Evolutionary conservation across 176 grass and related monocot genomes (phyloP).

Genomic region (Carex cristatella): DNA sequence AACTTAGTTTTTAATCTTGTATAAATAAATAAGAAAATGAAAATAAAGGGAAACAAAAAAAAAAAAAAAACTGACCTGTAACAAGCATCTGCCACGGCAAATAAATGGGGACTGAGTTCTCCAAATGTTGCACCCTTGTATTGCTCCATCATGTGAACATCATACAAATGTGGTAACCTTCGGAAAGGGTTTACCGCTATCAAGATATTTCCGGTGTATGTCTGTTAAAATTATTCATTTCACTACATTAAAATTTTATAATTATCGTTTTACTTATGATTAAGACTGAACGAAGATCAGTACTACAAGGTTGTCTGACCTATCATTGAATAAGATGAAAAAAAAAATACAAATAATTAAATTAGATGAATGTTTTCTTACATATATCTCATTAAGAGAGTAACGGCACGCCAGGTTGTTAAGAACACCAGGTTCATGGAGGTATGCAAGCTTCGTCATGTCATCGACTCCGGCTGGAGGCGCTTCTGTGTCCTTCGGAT

Average conservation of each 20-base stretch:
- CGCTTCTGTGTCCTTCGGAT: conserved; percentile 88
- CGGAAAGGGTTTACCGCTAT: conserved; percentile 92
- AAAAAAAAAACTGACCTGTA: conserved; percentile 47
- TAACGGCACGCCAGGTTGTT: conserved; percentile 65
- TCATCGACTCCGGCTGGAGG: conserved; percentile 82
- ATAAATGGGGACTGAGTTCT: conserved; percentile 86
- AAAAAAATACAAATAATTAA: not conserved
- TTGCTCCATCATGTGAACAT: conserved; percentile 92
- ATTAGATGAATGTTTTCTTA: conserved; percentile 29
- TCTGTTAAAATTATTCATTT: conserved; percentile 31
- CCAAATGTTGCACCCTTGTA: conserved; percentile 85
- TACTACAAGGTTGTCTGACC: not conserved
- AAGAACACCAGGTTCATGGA: conserved; percentile 84
- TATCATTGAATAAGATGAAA: not conserved
- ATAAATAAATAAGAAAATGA: not conserved
- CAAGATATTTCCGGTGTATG: conserved; percentile 95
- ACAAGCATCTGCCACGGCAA: conserved; percentile 71
- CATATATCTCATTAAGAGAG: conserved; percentile 85
- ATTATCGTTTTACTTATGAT: not conserved
- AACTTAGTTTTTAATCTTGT: not conserved
- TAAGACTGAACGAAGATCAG: not conserved
- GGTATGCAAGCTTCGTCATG: conserved; percentile 96
- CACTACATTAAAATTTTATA: conserved; percentile 1
- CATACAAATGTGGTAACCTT: conserved; percentile 82
- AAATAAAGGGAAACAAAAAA: not conserved